Conservation (phyloP, 2,329 filamentous ascomycete species). For the Fusarium protoensiforme region DNA sequence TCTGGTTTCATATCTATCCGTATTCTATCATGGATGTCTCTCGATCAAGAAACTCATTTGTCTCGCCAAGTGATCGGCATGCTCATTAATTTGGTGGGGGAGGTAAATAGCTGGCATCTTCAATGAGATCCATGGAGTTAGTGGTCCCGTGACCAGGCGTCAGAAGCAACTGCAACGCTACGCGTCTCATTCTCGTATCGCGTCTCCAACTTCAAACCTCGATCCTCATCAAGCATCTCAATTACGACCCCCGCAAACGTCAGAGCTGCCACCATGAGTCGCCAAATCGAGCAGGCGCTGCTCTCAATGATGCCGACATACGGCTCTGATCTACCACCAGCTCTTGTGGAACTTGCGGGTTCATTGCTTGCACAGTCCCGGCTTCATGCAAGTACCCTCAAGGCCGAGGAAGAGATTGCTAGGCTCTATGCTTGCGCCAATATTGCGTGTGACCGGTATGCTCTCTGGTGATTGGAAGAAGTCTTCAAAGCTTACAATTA, state of each 20-base stretch:
- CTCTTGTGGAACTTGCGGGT: constrained; percentile 77
- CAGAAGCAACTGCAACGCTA: not conserved
- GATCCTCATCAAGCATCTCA: not conserved
- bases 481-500: not conserved
- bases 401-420: constrained; percentile 88
- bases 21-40: not conserved
- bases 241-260: not conserved
- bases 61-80: constrained; percentile 18
- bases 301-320: constrained; percentile 80
- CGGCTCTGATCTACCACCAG: constrained; percentile 72
- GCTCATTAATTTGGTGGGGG: constrained; percentile 12
- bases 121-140: not conserved
- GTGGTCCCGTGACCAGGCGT: constrained; percentile 35
- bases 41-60: constrained; percentile 10
- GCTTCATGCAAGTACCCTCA: constrained; percentile 79
- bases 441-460: constrained; percentile 86
- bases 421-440: constrained; percentile 86
- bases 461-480: not conserved
- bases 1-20: not conserved
- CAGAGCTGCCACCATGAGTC: constrained; percentile 68
- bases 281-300: constrained; percentile 78
- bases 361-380: constrained; percentile 85
- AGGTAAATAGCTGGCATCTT: constrained; percentile 5
- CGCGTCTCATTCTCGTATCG: constrained; percentile 20
- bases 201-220: constrained; percentile 18